These are phyloP conservation scores for Aspergillus flavus DNA, from an alignment of 2,329 filamentous ascomycete genomes.

Conservation along the genomic window DNA sequence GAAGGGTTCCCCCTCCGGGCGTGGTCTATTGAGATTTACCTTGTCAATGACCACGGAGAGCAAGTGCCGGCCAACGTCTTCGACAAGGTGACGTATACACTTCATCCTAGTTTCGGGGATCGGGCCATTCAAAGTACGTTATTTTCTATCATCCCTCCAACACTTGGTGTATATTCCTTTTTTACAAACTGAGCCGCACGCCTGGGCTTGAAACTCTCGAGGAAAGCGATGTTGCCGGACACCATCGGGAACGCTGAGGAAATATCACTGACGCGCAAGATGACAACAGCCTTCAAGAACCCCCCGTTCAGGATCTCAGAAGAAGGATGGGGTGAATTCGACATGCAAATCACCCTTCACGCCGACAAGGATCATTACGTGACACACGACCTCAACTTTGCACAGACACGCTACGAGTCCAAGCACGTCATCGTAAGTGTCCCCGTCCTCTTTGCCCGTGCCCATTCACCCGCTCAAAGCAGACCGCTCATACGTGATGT, in stretches of 20 bases:
- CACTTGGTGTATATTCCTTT: not conserved
- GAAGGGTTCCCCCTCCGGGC: conserved; percentile 89
- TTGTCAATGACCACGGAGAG: conserved; percentile 84
- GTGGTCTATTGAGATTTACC: conserved; percentile 85
- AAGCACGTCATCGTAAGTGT: conserved; percentile 69
- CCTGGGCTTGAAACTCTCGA: too few relatives aligned
- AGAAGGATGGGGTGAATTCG: conserved; percentile 98
- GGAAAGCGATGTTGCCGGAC: not conserved
- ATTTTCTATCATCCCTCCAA: not conserved
- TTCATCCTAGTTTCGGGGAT: conserved; percentile 92
- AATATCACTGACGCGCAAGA: conserved; percentile 9
- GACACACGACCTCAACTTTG: conserved; percentile 90
- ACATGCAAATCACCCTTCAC: conserved; percentile 83
- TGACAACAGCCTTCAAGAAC: conserved; percentile 68
- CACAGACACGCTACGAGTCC: conserved; percentile 76
- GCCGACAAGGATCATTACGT: conserved; percentile 86
- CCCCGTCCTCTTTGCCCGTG: not conserved
- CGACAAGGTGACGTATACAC: conserved; percentile 87
- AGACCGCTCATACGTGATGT: not conserved
- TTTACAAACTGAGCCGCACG: not conserved
- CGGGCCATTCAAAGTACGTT: conserved; percentile 75
- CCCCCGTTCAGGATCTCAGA: conserved; percentile 88
- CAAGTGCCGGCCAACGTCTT: conserved; percentile 82
- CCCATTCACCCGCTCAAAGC: not conserved
- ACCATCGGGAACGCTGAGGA: not conserved